A percentile compares a stretch with the other conserved stretches of the same genome.
Conservation (phyloP, 495 filamentous ascomycete species). For the Aspergillus affinis region DNA sequence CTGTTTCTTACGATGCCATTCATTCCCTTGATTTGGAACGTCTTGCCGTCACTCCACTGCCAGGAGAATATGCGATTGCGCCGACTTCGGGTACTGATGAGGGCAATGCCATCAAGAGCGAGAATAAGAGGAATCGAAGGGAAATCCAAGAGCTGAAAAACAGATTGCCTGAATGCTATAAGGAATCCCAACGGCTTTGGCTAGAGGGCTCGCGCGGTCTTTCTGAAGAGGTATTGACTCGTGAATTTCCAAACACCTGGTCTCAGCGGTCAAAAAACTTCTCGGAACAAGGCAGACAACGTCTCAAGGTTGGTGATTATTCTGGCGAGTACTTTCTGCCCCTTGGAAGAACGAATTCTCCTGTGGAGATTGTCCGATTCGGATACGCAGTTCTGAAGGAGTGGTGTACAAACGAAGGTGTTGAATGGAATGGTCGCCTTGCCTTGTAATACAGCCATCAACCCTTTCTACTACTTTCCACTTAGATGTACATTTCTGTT, state of each 20-base stretch:
- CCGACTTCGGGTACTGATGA: conserved; percentile 42
- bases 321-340: conserved; percentile 44
- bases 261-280: conserved; percentile 36
- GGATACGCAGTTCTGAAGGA: conserved; percentile 45
- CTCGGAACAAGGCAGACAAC: conserved; percentile 36
- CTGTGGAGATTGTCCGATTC: conserved; percentile 50
- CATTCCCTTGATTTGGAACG: conserved; percentile 48
- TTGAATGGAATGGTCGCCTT: conserved; percentile 42
- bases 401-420: conserved; percentile 44
- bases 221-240: conserved; percentile 41
- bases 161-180: conserved; percentile 41
- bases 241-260: conserved; percentile 50
- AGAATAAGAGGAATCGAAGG: conserved; percentile 36
- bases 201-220: conserved; percentile 43
- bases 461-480: conserved; percentile 1
- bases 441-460: conserved; percentile 23
- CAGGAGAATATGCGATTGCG: conserved; percentile 39
- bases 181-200: conserved; percentile 46
- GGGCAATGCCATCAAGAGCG: conserved; percentile 32
- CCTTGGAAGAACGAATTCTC: conserved; percentile 37
- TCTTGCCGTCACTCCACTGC: conserved; percentile 37
- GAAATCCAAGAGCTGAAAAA: conserved; percentile 42
- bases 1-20: conserved; percentile 47
- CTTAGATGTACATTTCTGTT: not conserved
- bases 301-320: conserved; percentile 41